Percentiles rank a stretch among this genome's conserved stretches.
Conservation (phyloP, 139 green algal species). For the Chlorella sp. region DNA sequence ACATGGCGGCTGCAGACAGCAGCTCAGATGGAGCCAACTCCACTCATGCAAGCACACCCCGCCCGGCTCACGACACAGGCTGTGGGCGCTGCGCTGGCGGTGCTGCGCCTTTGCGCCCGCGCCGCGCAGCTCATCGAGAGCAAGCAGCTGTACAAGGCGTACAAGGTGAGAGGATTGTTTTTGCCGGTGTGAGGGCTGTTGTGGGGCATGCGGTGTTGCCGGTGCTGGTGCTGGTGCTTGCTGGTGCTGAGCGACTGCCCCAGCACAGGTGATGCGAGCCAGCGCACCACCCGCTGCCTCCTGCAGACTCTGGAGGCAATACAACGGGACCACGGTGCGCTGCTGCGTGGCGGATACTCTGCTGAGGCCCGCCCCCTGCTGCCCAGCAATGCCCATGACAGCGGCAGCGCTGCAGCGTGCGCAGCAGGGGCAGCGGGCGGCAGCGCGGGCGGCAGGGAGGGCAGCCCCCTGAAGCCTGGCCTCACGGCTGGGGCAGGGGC, state of each 20-base stretch:
- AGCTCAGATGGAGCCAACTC: neutral
- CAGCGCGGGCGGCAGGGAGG: neutral
- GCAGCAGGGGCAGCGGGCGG: neutral
- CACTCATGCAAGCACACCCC: neutral
- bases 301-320: slow-evolving; percentile 47
- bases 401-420: neutral
- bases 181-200: too few species aligned
- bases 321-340: slow-evolving; percentile 5
- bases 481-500: neutral
- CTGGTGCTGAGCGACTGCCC: too few species aligned
- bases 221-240: too few species aligned
- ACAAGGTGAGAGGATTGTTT: slow-evolving; percentile 4
- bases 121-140: slow-evolving; percentile 47
- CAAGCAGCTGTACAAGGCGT: slow-evolving; percentile 63
- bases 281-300: too few species aligned
- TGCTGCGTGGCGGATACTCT: slow-evolving; percentile 2
- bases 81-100: slow-evolving; percentile 38
- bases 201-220: too few species aligned
- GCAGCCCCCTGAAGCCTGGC: neutral
- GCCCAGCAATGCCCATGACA: neutral
- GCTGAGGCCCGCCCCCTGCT: neutral
- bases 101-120: slow-evolving; percentile 58
- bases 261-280: too few species aligned
- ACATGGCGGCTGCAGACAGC: neutral
- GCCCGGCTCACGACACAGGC: slow-evolving; percentile 41